Base-by-base conservation (phyloP, 140 eudicot species). In the Stevia rebaudiana region DNA sequence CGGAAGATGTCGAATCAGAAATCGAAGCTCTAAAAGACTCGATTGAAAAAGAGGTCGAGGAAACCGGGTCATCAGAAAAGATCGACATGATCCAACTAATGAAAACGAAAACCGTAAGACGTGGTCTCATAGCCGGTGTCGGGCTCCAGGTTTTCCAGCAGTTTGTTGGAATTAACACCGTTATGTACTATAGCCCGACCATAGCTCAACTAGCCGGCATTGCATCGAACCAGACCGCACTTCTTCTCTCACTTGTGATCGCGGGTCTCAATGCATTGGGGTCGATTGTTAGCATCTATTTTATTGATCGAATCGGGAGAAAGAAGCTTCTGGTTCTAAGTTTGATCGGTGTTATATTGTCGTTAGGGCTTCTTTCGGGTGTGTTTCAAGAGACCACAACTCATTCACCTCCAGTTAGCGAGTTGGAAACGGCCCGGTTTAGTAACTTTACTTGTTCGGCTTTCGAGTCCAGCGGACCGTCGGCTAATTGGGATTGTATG, bases 101-200 rank as follows among this genome's bases (percentile, higher is more conserved):
- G 8, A 66, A 80, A 58, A 84, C 83, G 3, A 81, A 37, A 40
- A 72, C 84, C 7, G 81, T 81, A 15, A 71, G 87, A 76, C 63
- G 92, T 55, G 92, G 85, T 15, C 81, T 84, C 11, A 40, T 69
- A 12, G 87, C 94, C 1, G 86, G 86, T 0, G 78, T 79, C 0
- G 86, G 86, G 13, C 86, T 82, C 16, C 90, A 80, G 24, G 78
- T 83, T 9, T 81, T 79, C 76, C 90, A 86, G 59, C 90, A 86
- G 43, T 86, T 86, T 33, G 86, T 83, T 4, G 90, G 90, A 52
- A 86, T 86, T 33, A 86, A 86, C 83, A 86, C 90, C 0, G 87
- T 86, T 2, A 83, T 86, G 90, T 83, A 86, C 55, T 86, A 86
- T 62, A 86, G 85, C 56, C 87, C 95, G 16, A 86, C 95, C 62